Evolutionary conservation across 306 rosid species (phyloP), one percentile per base, ranked within the genome.

Genomic region (Inga laurina): DNA sequence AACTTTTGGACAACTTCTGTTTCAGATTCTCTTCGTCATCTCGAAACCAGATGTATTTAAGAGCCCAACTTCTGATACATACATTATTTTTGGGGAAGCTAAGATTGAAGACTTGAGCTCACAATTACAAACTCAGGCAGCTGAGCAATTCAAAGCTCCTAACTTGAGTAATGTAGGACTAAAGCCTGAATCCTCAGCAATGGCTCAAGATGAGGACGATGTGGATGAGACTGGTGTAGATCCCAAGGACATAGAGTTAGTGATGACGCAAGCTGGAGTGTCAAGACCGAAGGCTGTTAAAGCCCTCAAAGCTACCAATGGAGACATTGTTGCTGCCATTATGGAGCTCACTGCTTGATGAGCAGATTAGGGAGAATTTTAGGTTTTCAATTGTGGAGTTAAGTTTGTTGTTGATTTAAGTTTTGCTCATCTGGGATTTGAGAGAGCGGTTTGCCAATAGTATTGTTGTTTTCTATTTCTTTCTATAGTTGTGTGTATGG

Each of bases 221-320:
- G 97, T 87, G 8, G 98, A 92, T 22, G 98, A 94, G 84, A 81
- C 90, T 1, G 98, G 84, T 22, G 98, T 94, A 8, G 98, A 94
- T 81, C 92, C 92, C 46, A 94, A 94, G 85, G 98, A 94, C 77
- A 90, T 90, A 7, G 98, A 94, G 88, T 83, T 92, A 86, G 98
- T 92, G 84, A 91, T 92, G 92, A 94, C 97, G n/a, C 98, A 94
- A 82, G 97, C 98, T 24, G 97, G 97, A 10, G 98, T 93, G 52
- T 46, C 97, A 7, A 93, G 97, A 86, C 62, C 94, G 4, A 91
- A 73, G 88, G 97, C 97, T 5, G 97, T 94, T 66, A 94, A 87
- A 79, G 97, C 98, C 59, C 91, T 93, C 68, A 90, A 93, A 89
- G 91, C 90, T 35, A 82, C 94, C 0, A 76, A 86, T 1, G 97